A percentile compares a stretch with the other conserved stretches of the same genome.
Evolutionary conservation across 306 rosid genomes (phyloP).

Genomic region (Vigna hirtella): DNA sequence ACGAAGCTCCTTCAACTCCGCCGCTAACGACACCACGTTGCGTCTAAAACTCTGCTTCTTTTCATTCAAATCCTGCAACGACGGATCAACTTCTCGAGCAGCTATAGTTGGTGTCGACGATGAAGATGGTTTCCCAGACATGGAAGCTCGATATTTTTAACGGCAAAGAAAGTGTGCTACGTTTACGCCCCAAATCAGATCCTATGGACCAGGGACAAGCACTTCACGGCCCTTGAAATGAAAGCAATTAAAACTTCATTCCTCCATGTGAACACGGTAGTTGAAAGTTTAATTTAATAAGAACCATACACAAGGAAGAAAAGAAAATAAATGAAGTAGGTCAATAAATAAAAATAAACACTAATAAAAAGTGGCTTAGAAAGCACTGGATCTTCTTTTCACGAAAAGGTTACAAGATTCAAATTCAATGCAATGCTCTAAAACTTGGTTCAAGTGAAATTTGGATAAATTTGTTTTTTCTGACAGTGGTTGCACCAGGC

Average conservation of each 20-base stretch:
- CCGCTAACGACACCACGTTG: conserved; percentile 87
- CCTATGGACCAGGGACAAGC: conserved; percentile 39
- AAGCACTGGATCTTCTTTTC: conserved; percentile 42
- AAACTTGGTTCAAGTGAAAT: conserved; percentile 28
- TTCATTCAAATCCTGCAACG: conserved; percentile 85
- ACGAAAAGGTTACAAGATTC: conserved; percentile 37
- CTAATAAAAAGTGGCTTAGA: conserved; percentile 32
- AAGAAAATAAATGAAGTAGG: neutral
- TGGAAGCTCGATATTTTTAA: conserved; percentile 41
- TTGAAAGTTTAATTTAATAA: conserved; percentile 55
- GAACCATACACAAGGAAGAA: conserved; percentile 29
- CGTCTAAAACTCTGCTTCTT: conserved; percentile 88
- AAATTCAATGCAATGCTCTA: conserved; percentile 26
- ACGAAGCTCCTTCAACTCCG: conserved; percentile 88
- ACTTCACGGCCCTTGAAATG: conserved; percentile 37
- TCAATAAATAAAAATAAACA: neutral
- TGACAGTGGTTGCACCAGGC: conserved; percentile 7
- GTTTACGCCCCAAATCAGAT: conserved; percentile 40
- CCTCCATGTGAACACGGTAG: conserved; percentile 58
- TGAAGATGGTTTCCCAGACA: conserved; percentile 63
- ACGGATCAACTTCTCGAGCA: conserved; percentile 70
- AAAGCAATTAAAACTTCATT: conserved; percentile 51
- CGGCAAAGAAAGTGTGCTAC: neutral
- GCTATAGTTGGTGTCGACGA: conserved; percentile 35
- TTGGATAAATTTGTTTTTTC: neutral